Evolutionary conservation across 768 basidiomycete genomes (phyloP).

Genomic region (Guyanaporus albipodus): DNA sequence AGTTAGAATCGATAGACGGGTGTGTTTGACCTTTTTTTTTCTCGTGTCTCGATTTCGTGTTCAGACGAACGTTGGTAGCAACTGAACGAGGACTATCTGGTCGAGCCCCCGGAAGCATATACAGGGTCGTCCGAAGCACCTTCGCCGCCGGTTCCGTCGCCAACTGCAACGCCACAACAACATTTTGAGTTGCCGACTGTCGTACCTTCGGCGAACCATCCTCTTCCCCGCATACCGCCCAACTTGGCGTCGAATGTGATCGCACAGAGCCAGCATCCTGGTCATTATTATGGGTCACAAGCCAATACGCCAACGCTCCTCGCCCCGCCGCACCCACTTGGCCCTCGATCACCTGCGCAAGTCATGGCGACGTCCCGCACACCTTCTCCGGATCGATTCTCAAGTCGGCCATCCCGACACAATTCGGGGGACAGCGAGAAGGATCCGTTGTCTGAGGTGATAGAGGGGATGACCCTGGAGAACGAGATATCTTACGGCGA

Average conservation of each 20-base stretch:
- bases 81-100: slow-evolving; percentile 21
- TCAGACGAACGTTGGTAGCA: slow-evolving; percentile 13
- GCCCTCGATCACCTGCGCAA: slow-evolving; percentile 62
- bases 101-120: slow-evolving; percentile 17
- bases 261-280: slow-evolving; percentile 10
- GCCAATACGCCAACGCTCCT: slow-evolving; percentile 36
- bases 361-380: slow-evolving; percentile 51
- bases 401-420: slow-evolving; percentile 16
- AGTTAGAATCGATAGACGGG: slow-evolving; percentile 59
- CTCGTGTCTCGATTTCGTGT: slow-evolving; percentile 18
- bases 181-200: slow-evolving; percentile 29
- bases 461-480: slow-evolving; percentile 29
- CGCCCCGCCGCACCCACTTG: slow-evolving; percentile 69
- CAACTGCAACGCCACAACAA: slow-evolving; percentile 29
- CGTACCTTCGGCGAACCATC: slow-evolving; percentile 33
- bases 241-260: slow-evolving; percentile 19
- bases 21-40: slow-evolving; percentile 33
- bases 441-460: slow-evolving; percentile 22
- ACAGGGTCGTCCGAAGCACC: slow-evolving; percentile 30
- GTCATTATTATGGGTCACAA: slow-evolving; percentile 26
- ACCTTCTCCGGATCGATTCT: slow-evolving; percentile 58
- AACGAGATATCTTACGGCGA: slow-evolving; percentile 24
- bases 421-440: slow-evolving; percentile 23
- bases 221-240: slow-evolving; percentile 38
- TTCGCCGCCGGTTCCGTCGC: slow-evolving; percentile 26